Base-by-base conservation (phyloP, 306 rosid genomes). In the cucumber (Cucumis sativus) region DNA sequence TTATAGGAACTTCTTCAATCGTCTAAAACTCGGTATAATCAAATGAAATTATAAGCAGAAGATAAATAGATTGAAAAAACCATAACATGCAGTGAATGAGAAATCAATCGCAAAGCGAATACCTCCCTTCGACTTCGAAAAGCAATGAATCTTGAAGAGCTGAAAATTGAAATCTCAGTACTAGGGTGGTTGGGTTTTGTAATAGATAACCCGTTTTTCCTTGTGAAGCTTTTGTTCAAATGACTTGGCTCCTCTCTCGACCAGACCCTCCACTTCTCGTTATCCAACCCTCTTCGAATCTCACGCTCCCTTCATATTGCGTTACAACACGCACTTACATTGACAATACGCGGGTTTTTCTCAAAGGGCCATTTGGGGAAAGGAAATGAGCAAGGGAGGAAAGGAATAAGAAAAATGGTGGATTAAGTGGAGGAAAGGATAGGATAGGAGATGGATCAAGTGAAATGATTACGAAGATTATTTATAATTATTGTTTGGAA, bases 191-290 rank as follows among this genome's bases (percentile, higher is more conserved):
- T 37, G 72, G 49, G 51, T 37, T 39, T 18, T 39, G 25, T 4
- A 65, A 65, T 17, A 43, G 55, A 68, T 68, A 12, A 70, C 14
- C 75, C 39, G 10, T 20, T 47, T 12, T 43, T 21, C 8, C 51
- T 23, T 47, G 0, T 25, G 58, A 28, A n/a, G 55, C 16, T 13
- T 45, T 70, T 15, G 35, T 28, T 41, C 1, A 33, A 68, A 9
- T 68, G 74, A 68, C 40, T 47, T 70, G 75, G 75, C 75, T 70
- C 40, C 75, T 23, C 41, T 45, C 13, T 23, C 14, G 7, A 70
- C 75, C 75, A 70, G 40, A 23, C 75, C 73, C 40, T 70, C 75
- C 75, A 70, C 7, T 12, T 15, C 75, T 47, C 74, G 40, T 70
- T 70, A 70, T 70, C 58, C 58, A 47, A 70, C 14, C 20, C 10